Evolutionary conservation across 257 asterid genomes (phyloP), one percentile per base, ranked within the genome.

Genomic region (Solanum lignicaule): DNA sequence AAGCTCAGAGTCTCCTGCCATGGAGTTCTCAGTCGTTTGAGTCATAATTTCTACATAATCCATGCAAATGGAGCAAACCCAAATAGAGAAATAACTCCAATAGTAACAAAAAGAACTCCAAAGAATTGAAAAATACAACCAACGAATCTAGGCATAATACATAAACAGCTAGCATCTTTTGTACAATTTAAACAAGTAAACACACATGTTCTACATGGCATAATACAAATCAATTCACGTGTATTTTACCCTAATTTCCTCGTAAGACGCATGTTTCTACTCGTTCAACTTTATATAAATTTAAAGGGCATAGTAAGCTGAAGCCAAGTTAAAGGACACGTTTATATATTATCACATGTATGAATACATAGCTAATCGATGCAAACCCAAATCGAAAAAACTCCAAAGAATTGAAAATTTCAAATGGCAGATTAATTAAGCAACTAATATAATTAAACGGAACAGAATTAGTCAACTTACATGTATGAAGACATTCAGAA

Each of bases 401-500:
- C 33, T 65, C 33, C 72, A 65, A 46, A 46, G 55, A 46, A 46
- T 41, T 11, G 48, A 41, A 41, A 41, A 41, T 11, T 41, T 41
- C 60, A 52, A 52, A 25, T 62, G 31, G 16, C 31, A 62, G 31
- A 62, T 62, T n/a, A 62, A 62, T 11, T 52, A 52, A 52, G 23
- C 71, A 62, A n/a, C 5, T 10, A n/a, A 62, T 23, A 25, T 62
- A n/a, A 62, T 62, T 10, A 23, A 4, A 62, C 9, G n/a, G 62
- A 52, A 52, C 62, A 52, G 23, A 52, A 52, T 10, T 11, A 21
- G 14, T 66, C 23, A 69, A 87, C 68, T 87, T 32, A 78, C 86
- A 62, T 43, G 75, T 91, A 88, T 94, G 96, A 74, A 94, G 94
- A 89, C 96, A 94, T 84, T 94, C 96, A 27, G 90, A 88, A 38